A percentile compares a stretch with the other conserved stretches of the same genome.
Evolutionary conservation across 148 eudicot species (phyloP).

Genomic region (Rhododendron henanense): DNA sequence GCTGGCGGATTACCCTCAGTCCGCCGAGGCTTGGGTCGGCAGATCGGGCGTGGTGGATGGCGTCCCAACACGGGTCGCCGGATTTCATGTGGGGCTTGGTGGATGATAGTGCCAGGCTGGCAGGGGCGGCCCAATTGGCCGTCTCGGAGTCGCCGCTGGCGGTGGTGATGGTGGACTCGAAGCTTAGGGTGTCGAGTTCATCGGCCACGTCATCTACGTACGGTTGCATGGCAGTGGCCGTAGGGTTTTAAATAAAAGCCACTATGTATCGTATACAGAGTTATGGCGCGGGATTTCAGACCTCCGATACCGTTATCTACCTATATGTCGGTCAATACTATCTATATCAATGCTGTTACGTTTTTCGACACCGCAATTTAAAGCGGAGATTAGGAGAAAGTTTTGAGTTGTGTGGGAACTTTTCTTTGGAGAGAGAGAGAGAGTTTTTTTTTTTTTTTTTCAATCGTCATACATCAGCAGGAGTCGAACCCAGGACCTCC

Average conservation of each 20-base stretch:
- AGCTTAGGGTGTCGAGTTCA: slow-evolving; percentile 68
- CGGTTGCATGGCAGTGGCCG: slow-evolving; percentile 31
- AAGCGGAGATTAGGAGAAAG: background rate
- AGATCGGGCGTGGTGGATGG: slow-evolving; percentile 26
- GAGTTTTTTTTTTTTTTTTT: no score
- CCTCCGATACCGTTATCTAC: no score
- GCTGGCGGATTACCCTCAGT: slow-evolving; percentile 57
- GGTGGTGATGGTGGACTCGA: slow-evolving; percentile 31
- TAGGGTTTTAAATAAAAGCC: no score
- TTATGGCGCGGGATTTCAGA: no score
- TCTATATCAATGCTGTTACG: no score
- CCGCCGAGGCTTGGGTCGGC: slow-evolving; percentile 37
- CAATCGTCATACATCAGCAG: no score
- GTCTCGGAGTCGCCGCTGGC: slow-evolving; percentile 51
- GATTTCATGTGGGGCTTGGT: slow-evolving; percentile 22
- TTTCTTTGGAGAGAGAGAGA: slow-evolving; percentile 3
- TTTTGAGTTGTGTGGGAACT: background rate
- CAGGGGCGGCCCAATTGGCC: slow-evolving; percentile 37
- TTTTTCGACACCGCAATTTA: no score
- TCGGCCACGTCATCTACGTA: slow-evolving; percentile 52
- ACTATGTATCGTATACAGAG: no score
- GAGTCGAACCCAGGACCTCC: no score
- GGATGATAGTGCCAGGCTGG: slow-evolving; percentile 24
- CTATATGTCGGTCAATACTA: no score
- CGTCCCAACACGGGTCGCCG: slow-evolving; percentile 38